Base-by-base conservation (phyloP, 225 moss, liverwort and hornwort genomes). In the Ulota crispa region DNA sequence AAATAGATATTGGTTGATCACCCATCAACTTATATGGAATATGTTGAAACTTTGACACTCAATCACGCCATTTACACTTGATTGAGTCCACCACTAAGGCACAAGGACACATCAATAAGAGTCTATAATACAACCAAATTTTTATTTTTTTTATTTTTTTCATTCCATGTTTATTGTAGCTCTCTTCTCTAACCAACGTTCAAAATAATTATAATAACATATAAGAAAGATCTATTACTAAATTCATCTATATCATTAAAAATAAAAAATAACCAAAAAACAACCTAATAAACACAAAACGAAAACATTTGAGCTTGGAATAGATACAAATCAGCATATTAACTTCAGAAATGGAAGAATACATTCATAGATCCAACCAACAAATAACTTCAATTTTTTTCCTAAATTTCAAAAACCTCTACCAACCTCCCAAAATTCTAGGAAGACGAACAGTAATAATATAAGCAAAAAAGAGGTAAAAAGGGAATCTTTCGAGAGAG, bases 381-480 rank as follows among this genome's bases (percentile, higher is more conserved):
- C 4, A 54, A 21, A 53, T 12, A 53, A 2, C 54, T 8, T 12
- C 13, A 5, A 7, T 2, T 2, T 14, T 8, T 14, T 3, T 1
- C 6, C 59, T 39, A 8, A 24, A 11, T n/a, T 27, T 27, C 5
- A 26, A 5, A 39, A 6, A 1, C 12, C 6, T 11, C 39, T 37
- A 41, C 18, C 18, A 27, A 27, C 7, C n/a, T n/a, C 20, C 39
- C 10, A 12, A 12, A 27, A 27, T 12, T 28, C 26, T 11, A 12
- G 6, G 8, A 12, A 3, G n/a, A 28, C 0, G 60, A 4, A 7
- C 20, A 19, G 1, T 5, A 14, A 28, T 43, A 43, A 23, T 4
- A 13, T 2, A 4, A 13, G 2, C 0, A 21, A 1, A 28, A 28
- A 1, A 42, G 11, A 28, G 1, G 21, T 3, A 2, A 43, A n/a